Evolutionary conservation across 768 basidiomycete genomes (phyloP).

Genomic region (Mycena rosella): DNA sequence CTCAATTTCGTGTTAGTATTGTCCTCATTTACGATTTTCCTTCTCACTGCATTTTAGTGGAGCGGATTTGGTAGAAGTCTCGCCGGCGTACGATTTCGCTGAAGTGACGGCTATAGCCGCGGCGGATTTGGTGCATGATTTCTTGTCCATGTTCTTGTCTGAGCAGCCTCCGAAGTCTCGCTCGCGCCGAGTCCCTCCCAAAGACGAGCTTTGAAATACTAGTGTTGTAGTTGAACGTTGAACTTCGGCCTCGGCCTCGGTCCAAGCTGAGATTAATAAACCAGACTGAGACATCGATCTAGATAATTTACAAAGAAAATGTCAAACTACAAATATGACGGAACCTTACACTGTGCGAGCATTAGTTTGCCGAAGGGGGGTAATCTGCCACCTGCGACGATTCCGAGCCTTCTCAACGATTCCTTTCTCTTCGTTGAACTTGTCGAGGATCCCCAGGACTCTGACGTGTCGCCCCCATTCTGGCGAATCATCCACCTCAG

Average conservation of each 20-base stretch:
- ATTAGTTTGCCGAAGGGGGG: conserved; percentile 52
- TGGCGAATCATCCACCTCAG: conserved; percentile 80
- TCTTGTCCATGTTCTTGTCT: conserved; percentile 70
- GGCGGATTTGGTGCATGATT: conserved; percentile 77
- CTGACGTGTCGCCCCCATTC: conserved; percentile 68
- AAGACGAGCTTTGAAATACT: conserved; percentile 45
- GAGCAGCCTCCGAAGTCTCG: conserved; percentile 51
- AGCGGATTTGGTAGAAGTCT: conserved; percentile 80
- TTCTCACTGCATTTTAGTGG: conserved; percentile 56
- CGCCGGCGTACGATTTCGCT: conserved; percentile 79
- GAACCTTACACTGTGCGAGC: conserved; percentile 32
- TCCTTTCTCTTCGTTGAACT: conserved; percentile 47
- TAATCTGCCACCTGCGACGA: conserved; percentile 64
- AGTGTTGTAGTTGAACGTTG: not conserved
- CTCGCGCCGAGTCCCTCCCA: conserved; percentile 36
- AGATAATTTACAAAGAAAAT: conserved; percentile 3
- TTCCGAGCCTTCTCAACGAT: conserved; percentile 45
- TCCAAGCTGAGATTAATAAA: not conserved
- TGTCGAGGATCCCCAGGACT: conserved; percentile 63
- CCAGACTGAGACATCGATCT: not conserved
- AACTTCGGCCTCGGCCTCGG: not conserved
- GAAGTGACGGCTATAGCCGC: conserved; percentile 79
- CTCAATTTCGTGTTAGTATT: conserved; percentile 80
- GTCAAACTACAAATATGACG: conserved; percentile 17
- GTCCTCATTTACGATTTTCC: not conserved